Evolutionary conservation across 768 basidiomycete genomes (phyloP).

Genomic region (Tricholoma terreum): DNA sequence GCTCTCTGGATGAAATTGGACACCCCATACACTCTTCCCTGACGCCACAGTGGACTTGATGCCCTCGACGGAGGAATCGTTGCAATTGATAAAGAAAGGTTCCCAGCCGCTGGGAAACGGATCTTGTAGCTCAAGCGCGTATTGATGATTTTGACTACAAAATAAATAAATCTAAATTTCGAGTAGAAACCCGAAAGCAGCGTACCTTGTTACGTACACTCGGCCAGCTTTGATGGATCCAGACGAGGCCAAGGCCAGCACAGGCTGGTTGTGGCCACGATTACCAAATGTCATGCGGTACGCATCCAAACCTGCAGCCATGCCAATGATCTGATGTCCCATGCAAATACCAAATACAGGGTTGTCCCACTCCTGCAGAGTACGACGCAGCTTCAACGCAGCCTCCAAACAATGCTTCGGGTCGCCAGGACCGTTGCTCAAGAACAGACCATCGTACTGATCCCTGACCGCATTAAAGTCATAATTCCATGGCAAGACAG

Average conservation of each 20-base stretch:
- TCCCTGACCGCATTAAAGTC: slow-evolving; percentile 93
- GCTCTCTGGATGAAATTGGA: slow-evolving; percentile 99
- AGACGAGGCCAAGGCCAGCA: slow-evolving; percentile 88
- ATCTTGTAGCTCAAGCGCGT: slow-evolving; percentile 91
- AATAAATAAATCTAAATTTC: slow-evolving; percentile 7
- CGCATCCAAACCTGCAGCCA: slow-evolving; percentile 94
- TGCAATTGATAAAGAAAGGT: slow-evolving; percentile 99
- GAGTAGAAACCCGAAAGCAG: background rate
- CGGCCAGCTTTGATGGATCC: slow-evolving; percentile 94
- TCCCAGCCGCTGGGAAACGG: slow-evolving; percentile 98
- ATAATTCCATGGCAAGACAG: slow-evolving; percentile 96
- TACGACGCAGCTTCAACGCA: slow-evolving; percentile 73
- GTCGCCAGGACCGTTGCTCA: slow-evolving; percentile 96
- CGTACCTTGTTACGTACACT: slow-evolving; percentile 92
- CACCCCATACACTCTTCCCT: slow-evolving; percentile 93
- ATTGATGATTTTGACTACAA: slow-evolving; percentile 92
- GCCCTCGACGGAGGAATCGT: slow-evolving; percentile 97
- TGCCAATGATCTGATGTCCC: slow-evolving; percentile 97
- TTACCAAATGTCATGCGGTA: slow-evolving; percentile 99
- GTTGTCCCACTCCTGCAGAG: slow-evolving; percentile 84
- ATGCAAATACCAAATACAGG: slow-evolving; percentile 99
- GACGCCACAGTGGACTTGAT: slow-evolving; percentile 92
- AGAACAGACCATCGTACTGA: slow-evolving; percentile 90
- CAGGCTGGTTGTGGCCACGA: slow-evolving; percentile 98
- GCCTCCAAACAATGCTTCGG: slow-evolving; percentile 87